phyloP scores from a whole-genome alignment of 2,329 filamentous ascomycete species.

The Aspergillus alliaceus region DNA sequence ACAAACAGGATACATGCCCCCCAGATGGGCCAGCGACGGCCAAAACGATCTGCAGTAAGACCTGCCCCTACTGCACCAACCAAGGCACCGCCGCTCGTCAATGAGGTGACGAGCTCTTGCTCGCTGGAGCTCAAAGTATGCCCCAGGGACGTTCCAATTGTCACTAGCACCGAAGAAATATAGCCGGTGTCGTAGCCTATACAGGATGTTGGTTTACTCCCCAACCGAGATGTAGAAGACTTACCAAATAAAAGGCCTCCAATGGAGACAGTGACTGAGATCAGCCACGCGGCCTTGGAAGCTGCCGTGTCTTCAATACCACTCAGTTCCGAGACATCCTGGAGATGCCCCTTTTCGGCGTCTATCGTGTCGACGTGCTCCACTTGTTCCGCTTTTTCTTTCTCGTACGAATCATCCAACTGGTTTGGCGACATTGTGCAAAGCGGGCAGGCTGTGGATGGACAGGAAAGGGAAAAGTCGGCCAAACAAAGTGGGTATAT shows the following conservation, averaged over 20 bases:
- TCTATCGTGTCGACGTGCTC: neutral
- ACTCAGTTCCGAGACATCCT: neutral
- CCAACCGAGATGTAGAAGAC: neutral
- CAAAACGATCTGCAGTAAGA: constrained; percentile 65
- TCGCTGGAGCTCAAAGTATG: constrained; percentile 40
- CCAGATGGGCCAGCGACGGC: constrained; percentile 64
- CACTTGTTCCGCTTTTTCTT: neutral
- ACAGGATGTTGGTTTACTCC: neutral
- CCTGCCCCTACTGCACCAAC: constrained; percentile 43
- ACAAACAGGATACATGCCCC: constrained; percentile 40
- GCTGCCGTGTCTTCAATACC: neutral
- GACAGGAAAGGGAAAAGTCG: neutral
- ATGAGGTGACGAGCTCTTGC: constrained; percentile 52
- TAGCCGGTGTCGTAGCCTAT: constrained; percentile 47
- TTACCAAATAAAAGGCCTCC: neutral
- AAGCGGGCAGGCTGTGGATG: neutral
- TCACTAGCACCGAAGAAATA: constrained; percentile 46
- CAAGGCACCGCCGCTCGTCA: constrained; percentile 50
- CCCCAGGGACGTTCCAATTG: constrained; percentile 35
- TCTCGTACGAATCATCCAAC: neutral
- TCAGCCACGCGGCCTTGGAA: neutral
- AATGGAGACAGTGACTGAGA: neutral
- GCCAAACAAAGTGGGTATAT: too few relatives aligned
- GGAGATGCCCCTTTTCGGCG: neutral
- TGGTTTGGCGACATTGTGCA: neutral